These are phyloP conservation scores for Microstroma glucosiphilum DNA, from an alignment of 1,284 basidiomycete genomes.

Conservation along the genomic window DNA sequence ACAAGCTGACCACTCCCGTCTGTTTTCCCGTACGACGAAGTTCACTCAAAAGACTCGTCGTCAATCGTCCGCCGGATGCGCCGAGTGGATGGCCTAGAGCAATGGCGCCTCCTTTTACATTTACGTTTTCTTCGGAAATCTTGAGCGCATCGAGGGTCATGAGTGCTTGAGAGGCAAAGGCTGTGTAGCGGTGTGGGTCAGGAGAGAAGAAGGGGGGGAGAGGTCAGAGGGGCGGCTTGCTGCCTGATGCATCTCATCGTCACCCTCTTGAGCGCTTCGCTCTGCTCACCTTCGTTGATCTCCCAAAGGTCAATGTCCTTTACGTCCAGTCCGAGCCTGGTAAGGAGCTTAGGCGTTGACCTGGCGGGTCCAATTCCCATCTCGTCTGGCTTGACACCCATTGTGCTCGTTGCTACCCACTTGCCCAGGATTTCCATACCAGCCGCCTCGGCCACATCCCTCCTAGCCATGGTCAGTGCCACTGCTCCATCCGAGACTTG, in stretches of 20 bases:
- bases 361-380: constrained; percentile 47
- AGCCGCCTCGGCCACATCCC: constrained; percentile 37
- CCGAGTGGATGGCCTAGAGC: constrained; percentile 47
- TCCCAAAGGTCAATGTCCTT: constrained; percentile 47
- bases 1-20: constrained; percentile 42
- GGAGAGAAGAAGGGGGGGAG: neutral
- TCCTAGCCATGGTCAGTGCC: constrained; percentile 39
- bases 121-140: constrained; percentile 34
- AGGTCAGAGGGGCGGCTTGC: neutral
- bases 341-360: constrained; percentile 39
- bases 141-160: constrained; percentile 42
- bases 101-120: constrained; percentile 49
- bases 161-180: constrained; percentile 45
- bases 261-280: neutral
- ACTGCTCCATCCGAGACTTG: constrained; percentile 47
- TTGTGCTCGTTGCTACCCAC: constrained; percentile 39
- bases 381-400: constrained; percentile 45
- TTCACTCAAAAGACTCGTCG: constrained; percentile 41
- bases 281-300: constrained; percentile 36
- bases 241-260: neutral
- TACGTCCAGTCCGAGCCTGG: constrained; percentile 32
- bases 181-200: constrained; percentile 10
- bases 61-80: constrained; percentile 41
- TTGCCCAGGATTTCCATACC: constrained; percentile 44
- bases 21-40: constrained; percentile 38